These are phyloP conservation scores for Thozetella sp. DNA, from an alignment of 495 filamentous ascomycete species.

Conservation along the genomic window DNA sequence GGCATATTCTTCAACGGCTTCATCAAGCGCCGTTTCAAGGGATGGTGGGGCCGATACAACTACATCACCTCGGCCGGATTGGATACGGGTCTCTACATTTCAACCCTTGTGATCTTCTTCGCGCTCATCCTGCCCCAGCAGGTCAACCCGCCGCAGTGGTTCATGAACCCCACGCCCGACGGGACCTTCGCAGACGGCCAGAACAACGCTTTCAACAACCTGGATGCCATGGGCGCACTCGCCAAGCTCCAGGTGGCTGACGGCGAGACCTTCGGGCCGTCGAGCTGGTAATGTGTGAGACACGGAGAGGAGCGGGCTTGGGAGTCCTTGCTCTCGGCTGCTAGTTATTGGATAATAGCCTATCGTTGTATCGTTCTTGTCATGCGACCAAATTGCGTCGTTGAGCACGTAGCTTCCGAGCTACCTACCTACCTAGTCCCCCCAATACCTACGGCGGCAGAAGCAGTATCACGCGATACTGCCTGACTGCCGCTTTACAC, in stretches of 20 bases:
- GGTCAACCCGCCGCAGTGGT: slow-evolving; percentile 1
- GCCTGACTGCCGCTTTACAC: no score
- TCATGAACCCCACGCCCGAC: background rate
- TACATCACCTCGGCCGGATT: slow-evolving; percentile 75
- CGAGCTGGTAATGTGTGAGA: background rate
- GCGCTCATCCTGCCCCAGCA: slow-evolving; percentile 54
- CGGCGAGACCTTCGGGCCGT: background rate
- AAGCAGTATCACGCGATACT: no score
- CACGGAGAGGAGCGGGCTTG: no score
- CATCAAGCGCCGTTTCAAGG: slow-evolving; percentile 60
- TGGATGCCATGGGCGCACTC: background rate
- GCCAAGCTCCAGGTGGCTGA: background rate
- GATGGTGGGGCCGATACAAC: slow-evolving; percentile 82
- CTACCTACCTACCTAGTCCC: no score
- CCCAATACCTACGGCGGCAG: no score
- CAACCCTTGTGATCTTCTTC: slow-evolving; percentile 73
- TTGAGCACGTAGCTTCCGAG: no score
- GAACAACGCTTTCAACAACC: background rate
- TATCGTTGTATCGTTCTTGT: no score
- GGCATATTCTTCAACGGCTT: slow-evolving; percentile 69
- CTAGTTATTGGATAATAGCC: no score
- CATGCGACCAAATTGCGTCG: no score
- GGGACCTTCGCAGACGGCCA: background rate
- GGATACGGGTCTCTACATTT: slow-evolving; percentile 66
- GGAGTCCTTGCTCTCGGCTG: no score